Conservation (phyloP, 2,329 filamentous ascomycete genomes). For the Scedosporium aurantiacum region DNA sequence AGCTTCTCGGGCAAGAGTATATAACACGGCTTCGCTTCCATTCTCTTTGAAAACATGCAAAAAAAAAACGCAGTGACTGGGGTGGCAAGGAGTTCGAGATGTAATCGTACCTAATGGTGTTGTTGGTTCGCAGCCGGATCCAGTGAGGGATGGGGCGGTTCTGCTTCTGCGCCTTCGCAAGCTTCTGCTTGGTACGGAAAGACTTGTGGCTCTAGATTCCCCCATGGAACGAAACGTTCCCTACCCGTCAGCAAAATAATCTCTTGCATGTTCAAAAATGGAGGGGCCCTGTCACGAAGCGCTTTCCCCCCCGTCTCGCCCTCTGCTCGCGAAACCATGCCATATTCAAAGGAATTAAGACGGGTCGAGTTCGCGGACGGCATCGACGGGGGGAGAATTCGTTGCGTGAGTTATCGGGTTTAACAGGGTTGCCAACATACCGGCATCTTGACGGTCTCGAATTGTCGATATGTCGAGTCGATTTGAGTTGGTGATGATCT, state of each 20-base stretch:
- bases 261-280: too few relatives aligned
- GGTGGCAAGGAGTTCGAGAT: background rate
- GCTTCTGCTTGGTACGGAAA: slow-evolving; percentile 99
- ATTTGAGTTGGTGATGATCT: slow-evolving; percentile 2
- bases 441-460: slow-evolving; percentile 27
- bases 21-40: too few relatives aligned
- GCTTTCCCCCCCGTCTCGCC: background rate
- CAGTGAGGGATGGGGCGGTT: slow-evolving; percentile 99
- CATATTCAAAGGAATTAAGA: background rate
- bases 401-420: background rate
- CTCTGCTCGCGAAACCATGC: background rate
- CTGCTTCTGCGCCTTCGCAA: slow-evolving; percentile 99
- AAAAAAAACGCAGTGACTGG: background rate
- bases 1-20: too few relatives aligned
- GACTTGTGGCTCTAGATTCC: slow-evolving; percentile 85
- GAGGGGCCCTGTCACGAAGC: background rate
- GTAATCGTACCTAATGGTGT: slow-evolving; percentile 90
- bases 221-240: background rate
- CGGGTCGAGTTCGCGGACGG: background rate
- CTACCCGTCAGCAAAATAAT: background rate
- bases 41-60: background rate
- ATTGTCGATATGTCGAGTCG: slow-evolving; percentile 5
- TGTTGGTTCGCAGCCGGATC: slow-evolving; percentile 96
- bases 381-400: background rate
- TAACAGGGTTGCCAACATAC: slow-evolving; percentile 17